Conservation (phyloP, 331 rosid genomes). For the Malus hybrid region DNA sequence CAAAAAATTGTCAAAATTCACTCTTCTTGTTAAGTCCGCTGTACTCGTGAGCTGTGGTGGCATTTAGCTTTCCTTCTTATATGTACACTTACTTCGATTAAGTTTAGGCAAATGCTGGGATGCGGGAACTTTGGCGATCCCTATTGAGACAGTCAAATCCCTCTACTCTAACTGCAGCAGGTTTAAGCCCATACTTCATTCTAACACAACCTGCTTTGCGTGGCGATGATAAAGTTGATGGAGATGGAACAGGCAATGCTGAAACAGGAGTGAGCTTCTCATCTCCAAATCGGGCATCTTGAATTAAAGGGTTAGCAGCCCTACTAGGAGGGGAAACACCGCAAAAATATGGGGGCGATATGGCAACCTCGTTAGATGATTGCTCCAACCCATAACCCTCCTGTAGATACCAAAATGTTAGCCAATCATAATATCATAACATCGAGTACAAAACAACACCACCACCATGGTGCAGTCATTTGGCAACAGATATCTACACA, state of each 20-base stretch:
- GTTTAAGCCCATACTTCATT: constrained; percentile 62
- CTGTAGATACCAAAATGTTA: constrained; percentile 28
- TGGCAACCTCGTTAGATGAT: constrained; percentile 36
- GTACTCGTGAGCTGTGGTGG: constrained; percentile 24
- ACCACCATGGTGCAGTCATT: background rate
- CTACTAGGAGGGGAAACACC: constrained; percentile 70
- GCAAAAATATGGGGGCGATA: constrained; percentile 76
- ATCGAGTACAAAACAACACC: background rate
- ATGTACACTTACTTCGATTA: constrained; percentile 59
- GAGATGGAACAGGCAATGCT: constrained; percentile 30
- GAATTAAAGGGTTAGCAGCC: constrained; percentile 67
- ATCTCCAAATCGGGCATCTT: constrained; percentile 64
- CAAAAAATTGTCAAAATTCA: constrained; percentile 23
- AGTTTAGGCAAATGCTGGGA: constrained; percentile 68
- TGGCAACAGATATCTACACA: background rate
- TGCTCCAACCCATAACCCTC: constrained; percentile 54
- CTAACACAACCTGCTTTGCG: constrained; percentile 64
- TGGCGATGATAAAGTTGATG: constrained; percentile 53
- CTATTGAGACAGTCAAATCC: constrained; percentile 82
- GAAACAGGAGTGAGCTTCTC: constrained; percentile 31
- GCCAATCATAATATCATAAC: background rate
- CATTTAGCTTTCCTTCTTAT: constrained; percentile 44
- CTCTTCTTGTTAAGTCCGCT: constrained; percentile 29
- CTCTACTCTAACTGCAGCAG: constrained; percentile 88
- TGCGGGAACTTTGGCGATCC: constrained; percentile 82